Evolutionary conservation across 2,329 filamentous ascomycete genomes (phyloP), one percentile per base, ranked within the genome.

Genomic region (Penicillium paneum): DNA sequence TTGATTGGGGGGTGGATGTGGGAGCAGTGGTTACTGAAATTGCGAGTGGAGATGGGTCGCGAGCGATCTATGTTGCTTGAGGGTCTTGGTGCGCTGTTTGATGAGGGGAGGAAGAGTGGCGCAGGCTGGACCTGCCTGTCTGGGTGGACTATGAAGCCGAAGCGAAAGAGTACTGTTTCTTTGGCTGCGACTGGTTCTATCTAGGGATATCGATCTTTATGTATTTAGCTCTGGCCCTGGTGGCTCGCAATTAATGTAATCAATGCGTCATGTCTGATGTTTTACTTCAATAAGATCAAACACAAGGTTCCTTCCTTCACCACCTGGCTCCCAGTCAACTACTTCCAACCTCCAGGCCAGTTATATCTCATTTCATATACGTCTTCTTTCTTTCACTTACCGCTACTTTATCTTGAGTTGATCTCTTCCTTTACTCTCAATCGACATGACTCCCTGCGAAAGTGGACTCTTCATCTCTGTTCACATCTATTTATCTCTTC

Each of bases 11-110:
- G 88, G 26, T 94, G 91, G 86, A 86, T 87, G 71, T 99, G 92
- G 93, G 94, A 99, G 81, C 89, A 90, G 71, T 99, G 94, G 94
- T 83, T 97, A 72, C 77, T 97, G 62, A 90, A 91, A 67, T 82
- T 93, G 66, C 89, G 94, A 76, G 83, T 87, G 76, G 92, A 97
- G 78, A 94, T 90, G 68, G 88, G 89, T 26, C 86, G 90, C 68
- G 78, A 79, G 32, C 77, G 79, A 54, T 71, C 74, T 43, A 77
- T 73, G 55, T 71, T 83, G 49, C 66, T 85, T 47, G 80, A 83
- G 55, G 81, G 81, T 26, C 77, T 85, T 17, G 78, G 81, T 19
- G 77, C 78, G 57, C 78, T 84, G 21, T 76, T 87, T 54, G 82
- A 85, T 60, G 83, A 86, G 64, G 82, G 82, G 10, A 78, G 82